A percentile compares a stretch with the other conserved stretches of the same genome.
phyloP scores from a whole-genome alignment of 495 filamentous ascomycete species.

The Penicillium macrosclerotiorum region DNA sequence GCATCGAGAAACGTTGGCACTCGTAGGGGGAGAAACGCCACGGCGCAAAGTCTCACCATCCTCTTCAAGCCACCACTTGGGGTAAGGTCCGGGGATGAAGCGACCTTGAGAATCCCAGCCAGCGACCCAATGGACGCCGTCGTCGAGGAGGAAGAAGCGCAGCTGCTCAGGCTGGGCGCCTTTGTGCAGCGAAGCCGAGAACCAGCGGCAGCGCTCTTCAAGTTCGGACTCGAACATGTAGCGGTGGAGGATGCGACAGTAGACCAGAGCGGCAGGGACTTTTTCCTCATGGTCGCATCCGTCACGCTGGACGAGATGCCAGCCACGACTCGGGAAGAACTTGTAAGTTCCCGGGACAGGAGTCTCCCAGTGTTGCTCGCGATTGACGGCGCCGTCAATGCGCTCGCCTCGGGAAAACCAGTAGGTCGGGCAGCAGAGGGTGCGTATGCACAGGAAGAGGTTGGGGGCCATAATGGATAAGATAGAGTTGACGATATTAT shows the following conservation, averaged over 20 bases:
- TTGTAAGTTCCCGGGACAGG: constrained; percentile 47
- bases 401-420: constrained; percentile 45
- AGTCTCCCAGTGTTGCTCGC: constrained; percentile 46
- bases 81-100: constrained; percentile 47
- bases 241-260: constrained; percentile 48
- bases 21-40: constrained; percentile 34
- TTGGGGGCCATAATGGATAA: constrained; percentile 49
- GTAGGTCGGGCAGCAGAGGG: constrained; percentile 41
- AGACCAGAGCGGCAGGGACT: constrained; percentile 38
- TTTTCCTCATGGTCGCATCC: constrained; percentile 38
- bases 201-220: constrained; percentile 43
- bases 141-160: constrained; percentile 45
- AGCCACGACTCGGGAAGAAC: constrained; percentile 42
- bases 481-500: constrained; percentile 7
- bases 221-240: constrained; percentile 47
- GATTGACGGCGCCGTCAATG: constrained; percentile 34
- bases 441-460: constrained; percentile 44
- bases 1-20: constrained; percentile 40
- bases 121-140: constrained; percentile 43
- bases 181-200: constrained; percentile 33
- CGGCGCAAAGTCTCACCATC: constrained; percentile 41
- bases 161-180: constrained; percentile 36
- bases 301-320: constrained; percentile 43
- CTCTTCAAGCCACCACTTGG: constrained; percentile 42
- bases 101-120: constrained; percentile 44